Percentiles rank a stretch among this genome's conserved stretches.
phyloP scores from a whole-genome alignment of 768 basidiomycete genomes.

The Rhodotorula kratochvilovae region DNA sequence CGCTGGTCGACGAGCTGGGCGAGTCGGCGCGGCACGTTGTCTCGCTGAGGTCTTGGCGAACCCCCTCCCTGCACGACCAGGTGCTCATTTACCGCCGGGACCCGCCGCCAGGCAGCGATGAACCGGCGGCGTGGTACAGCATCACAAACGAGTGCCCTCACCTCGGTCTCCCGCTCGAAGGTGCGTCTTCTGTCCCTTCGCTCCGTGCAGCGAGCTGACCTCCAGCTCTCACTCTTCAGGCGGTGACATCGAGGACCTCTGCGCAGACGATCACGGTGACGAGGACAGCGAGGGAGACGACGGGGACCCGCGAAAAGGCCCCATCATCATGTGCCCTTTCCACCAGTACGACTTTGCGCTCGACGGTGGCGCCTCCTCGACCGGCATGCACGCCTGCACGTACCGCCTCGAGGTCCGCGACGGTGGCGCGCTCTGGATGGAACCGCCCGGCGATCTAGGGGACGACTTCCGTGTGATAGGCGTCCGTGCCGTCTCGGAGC shows the following conservation, averaged over 20 bases:
- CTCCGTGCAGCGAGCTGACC: neutral
- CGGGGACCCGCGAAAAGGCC: neutral
- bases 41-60: constrained; percentile 3
- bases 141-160: constrained; percentile 35
- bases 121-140: neutral
- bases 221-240: neutral
- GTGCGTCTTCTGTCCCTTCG: neutral
- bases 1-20: neutral
- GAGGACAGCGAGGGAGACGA: neutral
- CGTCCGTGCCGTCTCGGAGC: constrained; percentile 68
- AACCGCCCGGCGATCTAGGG: constrained; percentile 55
- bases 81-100: constrained; percentile 21
- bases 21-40: constrained; percentile 22
- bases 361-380: constrained; percentile 65
- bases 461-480: constrained; percentile 64
- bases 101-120: neutral
- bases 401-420: constrained; percentile 57
- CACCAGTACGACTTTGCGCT: constrained; percentile 63
- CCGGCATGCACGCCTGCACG: constrained; percentile 65
- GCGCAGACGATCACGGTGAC: neutral
- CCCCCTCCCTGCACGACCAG: neutral
- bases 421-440: constrained; percentile 55
- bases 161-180: constrained; percentile 21
- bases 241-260: constrained; percentile 19
- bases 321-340: constrained; percentile 28